These are phyloP conservation scores for Pichia sorboxylosa DNA, from an alignment of 1,139 yeast species.

Conservation along the genomic window DNA sequence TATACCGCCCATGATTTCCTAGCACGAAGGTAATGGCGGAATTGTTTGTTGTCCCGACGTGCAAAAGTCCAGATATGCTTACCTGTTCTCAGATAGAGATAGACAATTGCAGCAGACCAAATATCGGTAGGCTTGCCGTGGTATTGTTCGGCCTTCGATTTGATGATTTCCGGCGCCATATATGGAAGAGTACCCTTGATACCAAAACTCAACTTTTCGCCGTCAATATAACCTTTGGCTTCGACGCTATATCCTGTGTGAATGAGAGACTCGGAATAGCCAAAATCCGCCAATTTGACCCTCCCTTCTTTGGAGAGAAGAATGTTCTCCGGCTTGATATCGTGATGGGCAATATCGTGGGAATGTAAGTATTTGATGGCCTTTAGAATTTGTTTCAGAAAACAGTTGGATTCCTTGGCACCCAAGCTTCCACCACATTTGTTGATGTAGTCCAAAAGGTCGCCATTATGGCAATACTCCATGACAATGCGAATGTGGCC, in stretches of 20 bases:
- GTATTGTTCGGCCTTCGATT: no score
- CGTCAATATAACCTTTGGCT: slow-evolving; percentile 89
- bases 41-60: not conserved
- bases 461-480: slow-evolving; percentile 96
- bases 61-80: slow-evolving; percentile 89
- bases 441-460: slow-evolving; percentile 72
- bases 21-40: no score
- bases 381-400: slow-evolving; percentile 78
- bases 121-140: slow-evolving; percentile 81
- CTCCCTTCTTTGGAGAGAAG: slow-evolving; percentile 69
- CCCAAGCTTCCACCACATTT: slow-evolving; percentile 80
- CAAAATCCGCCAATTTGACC: slow-evolving; percentile 87
- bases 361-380: slow-evolving; percentile 95
- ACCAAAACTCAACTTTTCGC: slow-evolving; percentile 73
- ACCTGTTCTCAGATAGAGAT: slow-evolving; percentile 98
- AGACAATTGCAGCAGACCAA: slow-evolving; percentile 95
- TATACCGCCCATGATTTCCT: no score
- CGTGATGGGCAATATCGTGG: slow-evolving; percentile 95
- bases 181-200: slow-evolving; percentile 85
- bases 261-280: no score
- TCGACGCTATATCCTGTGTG: no score
- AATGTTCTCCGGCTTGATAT: slow-evolving; percentile 87
- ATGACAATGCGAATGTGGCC: no score
- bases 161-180: slow-evolving; percentile 97
- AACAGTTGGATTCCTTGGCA: slow-evolving; percentile 86